Conservation (phyloP, 2,329 filamentous ascomycete genomes). For the Talaromyces sp. region DNA sequence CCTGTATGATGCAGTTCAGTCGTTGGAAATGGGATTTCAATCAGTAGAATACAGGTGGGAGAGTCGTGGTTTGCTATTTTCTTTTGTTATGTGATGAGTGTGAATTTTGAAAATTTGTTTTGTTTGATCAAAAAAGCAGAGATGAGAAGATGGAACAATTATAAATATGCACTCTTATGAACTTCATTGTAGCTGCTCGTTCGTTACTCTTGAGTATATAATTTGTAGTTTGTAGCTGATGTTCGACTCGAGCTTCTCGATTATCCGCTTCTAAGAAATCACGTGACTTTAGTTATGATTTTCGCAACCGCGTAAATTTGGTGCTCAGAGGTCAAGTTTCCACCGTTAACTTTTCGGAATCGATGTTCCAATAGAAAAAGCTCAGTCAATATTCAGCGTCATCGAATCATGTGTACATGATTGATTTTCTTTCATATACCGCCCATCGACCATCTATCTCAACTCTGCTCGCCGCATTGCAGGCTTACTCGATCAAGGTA, state of each 20-base stretch:
- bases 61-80: constrained; percentile 25
- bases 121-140: constrained; percentile 25
- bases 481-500: background rate
- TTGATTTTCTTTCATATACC: background rate
- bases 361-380: background rate
- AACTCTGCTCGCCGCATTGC: constrained; percentile 1
- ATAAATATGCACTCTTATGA: constrained; percentile 19
- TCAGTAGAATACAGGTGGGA: constrained; percentile 31
- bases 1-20: constrained; percentile 18
- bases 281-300: constrained; percentile 10
- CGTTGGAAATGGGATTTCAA: constrained; percentile 21
- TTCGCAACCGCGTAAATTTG: constrained; percentile 8
- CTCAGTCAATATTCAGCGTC: background rate
- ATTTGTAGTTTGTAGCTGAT: background rate
- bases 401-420: background rate
- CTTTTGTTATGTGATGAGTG: constrained; percentile 29
- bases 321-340: background rate
- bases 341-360: background rate
- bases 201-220: background rate
- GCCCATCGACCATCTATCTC: background rate
- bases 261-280: background rate
- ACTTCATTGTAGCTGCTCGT: background rate
- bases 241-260: background rate
- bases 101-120: constrained; percentile 26
- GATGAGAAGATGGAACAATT: constrained; percentile 30